Conservation (phyloP, 2,329 filamentous ascomycete genomes). For the Exserohilum turcica region DNA sequence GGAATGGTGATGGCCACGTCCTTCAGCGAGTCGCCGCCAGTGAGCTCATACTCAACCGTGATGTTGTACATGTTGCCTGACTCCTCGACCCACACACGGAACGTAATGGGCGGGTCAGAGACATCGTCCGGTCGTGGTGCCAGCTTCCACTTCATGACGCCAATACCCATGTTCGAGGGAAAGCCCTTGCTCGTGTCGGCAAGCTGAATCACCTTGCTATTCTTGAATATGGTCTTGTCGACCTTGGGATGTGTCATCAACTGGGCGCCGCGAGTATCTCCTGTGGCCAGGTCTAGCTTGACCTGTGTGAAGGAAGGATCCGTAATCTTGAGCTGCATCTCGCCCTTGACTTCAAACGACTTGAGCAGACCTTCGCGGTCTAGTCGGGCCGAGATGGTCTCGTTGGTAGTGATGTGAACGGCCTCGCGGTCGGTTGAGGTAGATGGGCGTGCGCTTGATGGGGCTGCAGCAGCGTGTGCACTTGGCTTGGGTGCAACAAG, state of each 20-base stretch:
- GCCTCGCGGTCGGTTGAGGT: conserved; percentile 78
- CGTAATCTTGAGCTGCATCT: conserved; percentile 86
- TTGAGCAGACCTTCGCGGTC: conserved; percentile 86
- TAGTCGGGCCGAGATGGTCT: conserved; percentile 87
- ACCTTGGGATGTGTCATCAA: conserved; percentile 97
- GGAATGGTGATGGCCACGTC: conserved; percentile 90
- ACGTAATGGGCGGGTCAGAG: conserved; percentile 85
- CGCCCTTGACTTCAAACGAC: conserved; percentile 86
- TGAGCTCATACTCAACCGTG: conserved; percentile 94
- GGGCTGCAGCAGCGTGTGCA: conserved; percentile 58
- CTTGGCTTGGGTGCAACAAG: conserved; percentile 65
- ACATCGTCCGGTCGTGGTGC: conserved; percentile 80
- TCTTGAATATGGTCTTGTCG: conserved; percentile 85
- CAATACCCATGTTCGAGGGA: conserved; percentile 91
- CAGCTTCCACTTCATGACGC: conserved; percentile 90
- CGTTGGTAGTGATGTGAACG: conserved; percentile 85
- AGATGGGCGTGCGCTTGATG: conserved; percentile 62
- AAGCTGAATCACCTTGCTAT: conserved; percentile 83
- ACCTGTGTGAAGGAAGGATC: conserved; percentile 90
- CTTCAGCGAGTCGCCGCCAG: conserved; percentile 74
- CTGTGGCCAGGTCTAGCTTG: conserved; percentile 79
- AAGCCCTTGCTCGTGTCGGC: conserved; percentile 87
- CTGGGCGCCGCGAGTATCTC: conserved; percentile 80
- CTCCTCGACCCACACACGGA: conserved; percentile 97
- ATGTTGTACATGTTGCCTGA: conserved; percentile 82